Conservation (phyloP, 805 yeast genomes). For the Saccharomycopsis capsularis region DNA sequence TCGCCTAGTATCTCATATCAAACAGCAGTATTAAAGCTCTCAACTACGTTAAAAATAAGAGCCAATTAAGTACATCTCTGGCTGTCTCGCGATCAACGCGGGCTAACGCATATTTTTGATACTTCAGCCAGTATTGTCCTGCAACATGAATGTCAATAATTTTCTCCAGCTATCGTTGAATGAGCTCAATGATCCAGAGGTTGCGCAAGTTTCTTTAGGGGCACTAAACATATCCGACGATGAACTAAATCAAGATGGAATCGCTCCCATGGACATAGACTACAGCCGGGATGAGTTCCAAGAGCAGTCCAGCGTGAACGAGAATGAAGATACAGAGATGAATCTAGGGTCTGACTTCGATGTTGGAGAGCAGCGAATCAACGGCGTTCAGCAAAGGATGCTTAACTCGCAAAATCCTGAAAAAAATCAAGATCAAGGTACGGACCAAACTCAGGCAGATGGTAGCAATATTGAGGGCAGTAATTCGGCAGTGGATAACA, state of each 20-base stretch:
- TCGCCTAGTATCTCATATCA: too few relatives aligned
- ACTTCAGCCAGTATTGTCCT: too few relatives aligned
- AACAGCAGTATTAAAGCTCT: too few relatives aligned
- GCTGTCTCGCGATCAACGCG: too few relatives aligned
- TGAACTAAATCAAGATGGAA: neutral
- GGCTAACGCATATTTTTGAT: too few relatives aligned
- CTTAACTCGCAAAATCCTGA: neutral
- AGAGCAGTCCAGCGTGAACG: neutral
- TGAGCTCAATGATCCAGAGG: conserved; percentile 2
- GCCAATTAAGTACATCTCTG: too few relatives aligned
- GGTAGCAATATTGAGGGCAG: neutral
- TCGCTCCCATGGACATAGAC: neutral
- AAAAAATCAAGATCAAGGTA: neutral
- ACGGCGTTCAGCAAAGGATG: neutral
- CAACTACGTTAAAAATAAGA: too few relatives aligned
- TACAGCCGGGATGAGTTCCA: neutral
- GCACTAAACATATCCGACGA: neutral
- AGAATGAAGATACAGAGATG: neutral
- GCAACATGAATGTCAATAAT: too few relatives aligned
- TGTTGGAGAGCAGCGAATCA: neutral
- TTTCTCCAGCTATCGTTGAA: conserved; percentile 1
- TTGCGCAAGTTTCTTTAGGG: neutral
- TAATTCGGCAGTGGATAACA: neutral
- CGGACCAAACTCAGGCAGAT: neutral
- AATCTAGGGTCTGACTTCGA: too few relatives aligned